Evolutionary conservation across 78 protist species (phyloP).

Genomic region (Planoprotostelium fungivorum): DNA sequence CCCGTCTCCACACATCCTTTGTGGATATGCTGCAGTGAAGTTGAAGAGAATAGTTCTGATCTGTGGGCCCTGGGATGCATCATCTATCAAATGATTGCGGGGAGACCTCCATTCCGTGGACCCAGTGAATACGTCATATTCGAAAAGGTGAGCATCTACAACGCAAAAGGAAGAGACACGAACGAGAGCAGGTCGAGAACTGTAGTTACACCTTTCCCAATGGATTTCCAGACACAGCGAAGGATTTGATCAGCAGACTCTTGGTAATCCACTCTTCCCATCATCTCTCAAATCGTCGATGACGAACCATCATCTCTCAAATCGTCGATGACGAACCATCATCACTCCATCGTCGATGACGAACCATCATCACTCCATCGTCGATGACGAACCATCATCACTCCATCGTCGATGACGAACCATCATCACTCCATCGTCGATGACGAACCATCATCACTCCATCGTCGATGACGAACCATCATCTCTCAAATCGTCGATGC

Average conservation of each 20-base stretch:
- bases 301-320: no score
- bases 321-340: no score
- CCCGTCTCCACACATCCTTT: neutral
- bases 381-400: no score
- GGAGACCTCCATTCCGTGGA: conserved; percentile 64
- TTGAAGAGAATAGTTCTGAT: conserved; percentile 45
- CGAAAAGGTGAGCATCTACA: conserved; percentile 60
- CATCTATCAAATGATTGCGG: conserved; percentile 84
- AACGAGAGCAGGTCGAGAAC: neutral
- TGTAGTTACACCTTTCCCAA: neutral
- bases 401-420: no score
- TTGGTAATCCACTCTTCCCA: conserved; percentile 47
- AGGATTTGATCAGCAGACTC: conserved; percentile 62
- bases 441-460: no score
- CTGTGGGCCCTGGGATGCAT: conserved; percentile 92
- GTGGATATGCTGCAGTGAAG: neutral
- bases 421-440: no score
- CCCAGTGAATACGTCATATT: conserved; percentile 74
- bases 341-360: no score
- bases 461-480: no score
- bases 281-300: no score
- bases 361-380: no score
- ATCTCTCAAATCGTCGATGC: no score
- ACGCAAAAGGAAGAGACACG: neutral
- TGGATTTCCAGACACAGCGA: neutral